Evolutionary conservation across 176 grass and related monocot species (phyloP), one percentile per base, ranked within the genome.

Genomic region (Pontederia crassipes): DNA sequence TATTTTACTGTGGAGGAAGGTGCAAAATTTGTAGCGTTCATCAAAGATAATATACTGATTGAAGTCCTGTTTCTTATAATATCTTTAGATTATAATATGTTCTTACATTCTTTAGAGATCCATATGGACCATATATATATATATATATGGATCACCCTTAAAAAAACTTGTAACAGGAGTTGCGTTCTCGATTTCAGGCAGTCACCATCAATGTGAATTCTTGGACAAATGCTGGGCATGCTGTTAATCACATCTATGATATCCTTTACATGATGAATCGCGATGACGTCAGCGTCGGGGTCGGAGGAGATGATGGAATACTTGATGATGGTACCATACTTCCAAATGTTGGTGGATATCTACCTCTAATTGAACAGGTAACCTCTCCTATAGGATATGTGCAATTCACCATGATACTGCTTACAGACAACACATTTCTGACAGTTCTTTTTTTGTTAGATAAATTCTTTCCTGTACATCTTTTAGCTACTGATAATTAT

Each of bases 191-290:
- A 20, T 52, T 45, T 55, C 65, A 95, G 90, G 86, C 74, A 32
- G 69, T 95, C 40, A 95, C 82, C 46, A 72, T 95, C 57, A 95
- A 62, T 65, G 82, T 77, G 14, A 95, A 95, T 71, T 56, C 72
- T 65, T 95, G 90, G 90, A 71, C 57, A 55, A 77, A 95, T 64
- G 90, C 86, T 49, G 90, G 86, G n/a, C 90, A 95, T 79, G 79
- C 77, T 54, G 74, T 86, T 46, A 74, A 95, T 77, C 83, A 95
- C 29, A 55, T 95, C n/a, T 95, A 89, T 53, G 83, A 89, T 71
- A 57, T 95, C 40, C 86, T 95, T 10, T 72, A 79, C 78, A 95
- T 95, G 90, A 89, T 95, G 86, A 70, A 75, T 48, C 71, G 86
- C 24, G 90, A 95, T 65, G 90, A 95, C 72, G 76, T 95, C 48